Evolutionary conservation across 148 eudicot species (phyloP), one percentile per base, ranked within the genome.

Genomic region (Pouteria glomerata): DNA sequence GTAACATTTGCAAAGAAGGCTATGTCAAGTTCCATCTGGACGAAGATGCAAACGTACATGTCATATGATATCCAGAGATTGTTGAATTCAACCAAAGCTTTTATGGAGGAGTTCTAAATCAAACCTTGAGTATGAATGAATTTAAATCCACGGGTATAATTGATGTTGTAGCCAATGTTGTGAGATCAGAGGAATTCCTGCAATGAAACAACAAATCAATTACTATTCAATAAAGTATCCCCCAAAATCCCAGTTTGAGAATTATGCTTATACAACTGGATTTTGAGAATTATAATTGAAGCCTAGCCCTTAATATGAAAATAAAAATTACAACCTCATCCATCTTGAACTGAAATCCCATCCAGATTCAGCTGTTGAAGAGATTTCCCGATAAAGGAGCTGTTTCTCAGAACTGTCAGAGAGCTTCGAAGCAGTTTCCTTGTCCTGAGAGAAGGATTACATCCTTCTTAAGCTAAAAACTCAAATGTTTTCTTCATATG

Each of bases 281-380:
- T 34, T 37, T 23, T 24, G 57, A 13, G 19, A 35, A 62, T 14
- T 23, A 29, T 29, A 7, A 8, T 27, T 34, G 41, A 45, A 39
- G 2, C 41, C 51, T 35, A 14, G n/a, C 44, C 0, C 44, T 10
- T 39, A 39, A 39, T 4, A 39, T 39, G 0, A 39, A 39, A n/a
- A n/a, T n/a, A n/a, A n/a, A n/a, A n/a, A n/a, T n/a, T n/a, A n/a
- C n/a, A n/a, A 94, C 98, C 93, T 94, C 98, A 94, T 94, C 96
- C 96, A 94, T 77, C 98, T 87, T 56, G 91, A 79, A 75, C 98
- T 94, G 73, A 94, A 94, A 88, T 94, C 98, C 98, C 97, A 91
- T 65, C 98, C 98, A 77, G 89, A 80, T 85, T 94, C 98, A 75
- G 97, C 97, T 34, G 97, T 51, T 57, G 98, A 91, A 73, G 98